A percentile compares a stretch with the other conserved stretches of the same genome.
Evolutionary conservation across 2,329 filamentous ascomycete species (phyloP).

Genomic region (Pseudogymnoascus sp.): DNA sequence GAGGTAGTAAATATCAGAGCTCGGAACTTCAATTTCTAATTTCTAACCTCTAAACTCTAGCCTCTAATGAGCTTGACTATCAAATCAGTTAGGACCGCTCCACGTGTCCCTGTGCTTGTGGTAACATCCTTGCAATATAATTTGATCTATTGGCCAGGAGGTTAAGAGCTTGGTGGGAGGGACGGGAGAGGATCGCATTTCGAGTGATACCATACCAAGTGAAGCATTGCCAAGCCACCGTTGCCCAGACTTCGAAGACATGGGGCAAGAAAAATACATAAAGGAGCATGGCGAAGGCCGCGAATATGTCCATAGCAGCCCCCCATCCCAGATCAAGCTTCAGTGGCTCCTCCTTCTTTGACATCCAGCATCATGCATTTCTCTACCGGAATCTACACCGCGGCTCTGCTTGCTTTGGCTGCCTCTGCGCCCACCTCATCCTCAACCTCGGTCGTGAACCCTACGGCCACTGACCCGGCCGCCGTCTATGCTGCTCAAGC

Average conservation of each 20-base stretch:
- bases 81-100: not conserved
- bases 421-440: slow-evolving; percentile 19
- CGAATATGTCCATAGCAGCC: not conserved
- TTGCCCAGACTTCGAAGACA: not conserved
- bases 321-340: not conserved
- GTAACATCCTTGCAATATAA: not conserved
- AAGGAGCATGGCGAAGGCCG: not conserved
- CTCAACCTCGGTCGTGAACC: slow-evolving; percentile 12
- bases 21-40: not conserved
- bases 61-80: not conserved
- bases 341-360: not conserved
- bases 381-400: slow-evolving; percentile 18
- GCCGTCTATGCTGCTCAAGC: slow-evolving; percentile 50
- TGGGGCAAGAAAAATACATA: not conserved
- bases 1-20: not conserved
- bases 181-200: not conserved
- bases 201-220: not conserved
- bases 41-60: not conserved
- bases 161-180: not conserved
- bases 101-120: not conserved
- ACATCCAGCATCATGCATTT: slow-evolving; percentile 22
- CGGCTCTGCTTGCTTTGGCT: slow-evolving; percentile 23
- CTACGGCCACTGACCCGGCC: slow-evolving; percentile 43
- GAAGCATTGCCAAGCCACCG: not conserved
- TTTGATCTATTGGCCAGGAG: no score